Base-by-base conservation (phyloP, 129 eudicot species). In the Pittosporum tobira region DNA sequence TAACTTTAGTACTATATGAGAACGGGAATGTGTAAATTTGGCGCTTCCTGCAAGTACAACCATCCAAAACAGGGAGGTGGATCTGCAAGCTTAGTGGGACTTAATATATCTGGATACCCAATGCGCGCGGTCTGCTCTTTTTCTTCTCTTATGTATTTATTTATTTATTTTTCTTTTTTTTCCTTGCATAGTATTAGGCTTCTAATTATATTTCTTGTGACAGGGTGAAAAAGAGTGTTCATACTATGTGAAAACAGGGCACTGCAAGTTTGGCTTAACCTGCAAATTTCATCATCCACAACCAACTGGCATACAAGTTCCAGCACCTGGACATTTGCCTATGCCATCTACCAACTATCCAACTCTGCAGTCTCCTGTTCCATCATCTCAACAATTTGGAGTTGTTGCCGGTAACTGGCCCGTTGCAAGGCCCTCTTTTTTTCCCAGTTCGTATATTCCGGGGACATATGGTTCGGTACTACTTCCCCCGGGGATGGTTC, bases 241-340 rank as follows among this genome's bases (percentile, higher is more conserved):
- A 4, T 84, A 88, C 77, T 88, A 84, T 70, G 63, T 79, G 48
- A 88, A 79, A 77, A 84, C 90, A 59, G 94, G 91, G 67, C 94
- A 76, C 59, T 88, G 96, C 77, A 88, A 88, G 81, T 88, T 88
- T 62, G 96, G 96, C 11, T 59, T 68, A 66, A 88, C 91, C 27
- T 88, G 96, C 73, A 88, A 88, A 76, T 88, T 84, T 59, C 87
- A 88, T 73, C 96, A 88, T 67, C 91, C 96, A 13, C 96, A 76
- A 63, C 91, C 90, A 44, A 74, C 79, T 51, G 86, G 89, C 47
- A 51, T 74, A 42, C 76, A 76, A 54, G 42, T 72, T 65, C 75
- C 77, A 48, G 60, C 68, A 38, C 81, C 61, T 28, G 58, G 62
- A 50, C 67, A 52, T 21, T 48, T 77, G 47, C 73, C 74, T 48